Conservation (phyloP, 2,329 filamentous ascomycete species). For the Capronia coronata region DNA sequence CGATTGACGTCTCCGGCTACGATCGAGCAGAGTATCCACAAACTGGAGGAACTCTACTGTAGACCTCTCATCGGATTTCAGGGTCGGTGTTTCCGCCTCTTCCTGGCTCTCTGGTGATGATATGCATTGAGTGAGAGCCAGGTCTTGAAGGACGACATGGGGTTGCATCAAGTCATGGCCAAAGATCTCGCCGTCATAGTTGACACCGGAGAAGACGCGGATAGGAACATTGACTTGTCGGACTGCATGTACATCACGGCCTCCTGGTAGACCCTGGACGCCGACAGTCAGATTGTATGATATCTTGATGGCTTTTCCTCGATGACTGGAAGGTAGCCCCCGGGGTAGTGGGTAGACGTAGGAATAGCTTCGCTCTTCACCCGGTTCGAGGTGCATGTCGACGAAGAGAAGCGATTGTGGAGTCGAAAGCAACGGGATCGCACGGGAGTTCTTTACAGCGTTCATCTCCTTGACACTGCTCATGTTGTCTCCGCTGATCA, state of each 20-base stretch:
- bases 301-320: conserved; percentile 87
- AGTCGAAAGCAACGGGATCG: conserved; percentile 85
- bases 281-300: conserved; percentile 85
- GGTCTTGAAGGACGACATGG: conserved; percentile 80
- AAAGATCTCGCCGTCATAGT: conserved; percentile 77
- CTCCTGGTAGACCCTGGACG: conserved; percentile 74
- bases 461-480: conserved; percentile 96
- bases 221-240: conserved; percentile 91
- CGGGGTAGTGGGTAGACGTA: conserved; percentile 81
- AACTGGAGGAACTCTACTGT: conserved; percentile 46
- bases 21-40: conserved; percentile 26
- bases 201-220: conserved; percentile 86
- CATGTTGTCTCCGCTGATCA: conserved; percentile 78
- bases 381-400: conserved; percentile 76
- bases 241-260: conserved; percentile 70
- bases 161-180: conserved; percentile 93
- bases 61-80: conserved; percentile 57
- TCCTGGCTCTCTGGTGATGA: conserved; percentile 39
- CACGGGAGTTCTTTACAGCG: conserved; percentile 74
- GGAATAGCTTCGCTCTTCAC: conserved; percentile 79
- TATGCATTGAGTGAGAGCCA: conserved; percentile 59
- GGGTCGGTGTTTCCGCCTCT: conserved; percentile 36
- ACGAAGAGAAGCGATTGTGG: conserved; percentile 95
- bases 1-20: conserved; percentile 25
- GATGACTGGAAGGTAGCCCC: conserved; percentile 84